These are phyloP conservation scores for Dothistroma septosporum DNA, from an alignment of 2,329 filamentous ascomycete species.

Conservation along the genomic window DNA sequence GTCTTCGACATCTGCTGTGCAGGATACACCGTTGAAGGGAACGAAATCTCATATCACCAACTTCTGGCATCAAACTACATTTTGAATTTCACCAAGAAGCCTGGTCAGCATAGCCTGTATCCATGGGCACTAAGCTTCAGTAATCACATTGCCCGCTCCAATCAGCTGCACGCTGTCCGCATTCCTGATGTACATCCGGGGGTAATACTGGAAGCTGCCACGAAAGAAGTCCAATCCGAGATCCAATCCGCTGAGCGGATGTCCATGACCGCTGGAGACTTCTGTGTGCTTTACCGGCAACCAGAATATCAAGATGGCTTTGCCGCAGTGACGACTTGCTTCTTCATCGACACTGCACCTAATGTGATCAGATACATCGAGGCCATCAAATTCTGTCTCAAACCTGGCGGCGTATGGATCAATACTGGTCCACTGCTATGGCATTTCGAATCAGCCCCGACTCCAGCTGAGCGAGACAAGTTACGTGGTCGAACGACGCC, in stretches of 20 bases:
- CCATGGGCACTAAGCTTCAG: constrained; percentile 88
- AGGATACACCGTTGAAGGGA: constrained; percentile 77
- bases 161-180: constrained; percentile 69
- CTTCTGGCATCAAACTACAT: constrained; percentile 78
- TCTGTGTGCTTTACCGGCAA: constrained; percentile 76
- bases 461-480: constrained; percentile 47
- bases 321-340: constrained; percentile 82
- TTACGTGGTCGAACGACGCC: constrained; percentile 5
- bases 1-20: constrained; percentile 77
- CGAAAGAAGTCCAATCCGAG: constrained; percentile 20
- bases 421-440: constrained; percentile 89
- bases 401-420: constrained; percentile 73
- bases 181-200: constrained; percentile 68
- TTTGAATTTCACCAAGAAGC: constrained; percentile 61
- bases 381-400: constrained; percentile 73
- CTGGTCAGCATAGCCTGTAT: constrained; percentile 66
- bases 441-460: constrained; percentile 82
- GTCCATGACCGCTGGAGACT: constrained; percentile 92
- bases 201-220: constrained; percentile 32
- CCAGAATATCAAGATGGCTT: constrained; percentile 59
- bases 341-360: constrained; percentile 95
- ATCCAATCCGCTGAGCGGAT: constrained; percentile 59
- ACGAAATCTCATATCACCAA: constrained; percentile 94
- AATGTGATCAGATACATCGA: constrained; percentile 89
- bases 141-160: constrained; percentile 68